These are phyloP conservation scores for Backusella westeae DNA, from an alignment of 192 early-diverging fungal genomes.

Conservation along the genomic window DNA sequence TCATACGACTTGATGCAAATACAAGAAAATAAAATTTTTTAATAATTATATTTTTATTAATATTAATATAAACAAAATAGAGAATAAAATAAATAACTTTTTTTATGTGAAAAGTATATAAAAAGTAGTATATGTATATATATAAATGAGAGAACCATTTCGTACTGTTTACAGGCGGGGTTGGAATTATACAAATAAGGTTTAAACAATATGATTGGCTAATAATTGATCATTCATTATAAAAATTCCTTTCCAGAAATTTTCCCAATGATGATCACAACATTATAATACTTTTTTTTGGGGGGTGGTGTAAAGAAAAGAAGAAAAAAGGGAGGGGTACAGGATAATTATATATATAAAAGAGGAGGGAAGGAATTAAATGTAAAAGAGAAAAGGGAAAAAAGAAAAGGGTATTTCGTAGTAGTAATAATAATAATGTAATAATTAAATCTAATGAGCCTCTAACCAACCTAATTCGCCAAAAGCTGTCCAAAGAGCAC, in stretches of 20 bases:
- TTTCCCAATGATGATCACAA: neutral
- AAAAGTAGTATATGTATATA: neutral
- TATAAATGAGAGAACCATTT: neutral
- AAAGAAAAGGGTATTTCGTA: constrained; percentile 1
- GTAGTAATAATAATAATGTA: neutral
- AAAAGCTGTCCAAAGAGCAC: constrained; percentile 88
- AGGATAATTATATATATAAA: neutral
- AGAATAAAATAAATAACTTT: neutral
- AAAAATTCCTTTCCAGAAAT: neutral
- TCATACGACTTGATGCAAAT: neutral
- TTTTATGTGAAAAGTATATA: neutral
- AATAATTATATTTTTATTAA: neutral
- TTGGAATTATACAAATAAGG: neutral
- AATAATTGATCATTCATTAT: constrained; percentile 5
- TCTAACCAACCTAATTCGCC: constrained; percentile 81
- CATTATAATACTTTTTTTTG: neutral
- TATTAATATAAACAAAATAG: neutral
- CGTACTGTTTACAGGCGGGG: neutral
- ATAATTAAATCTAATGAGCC: neutral
- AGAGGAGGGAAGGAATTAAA: neutral
- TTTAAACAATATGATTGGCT: neutral
- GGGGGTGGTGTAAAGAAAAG: neutral
- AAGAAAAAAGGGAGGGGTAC: neutral
- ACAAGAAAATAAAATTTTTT: neutral
- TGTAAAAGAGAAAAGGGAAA: neutral